Conservation (phyloP, 306 rosid species). For the Rosa chinensis region DNA sequence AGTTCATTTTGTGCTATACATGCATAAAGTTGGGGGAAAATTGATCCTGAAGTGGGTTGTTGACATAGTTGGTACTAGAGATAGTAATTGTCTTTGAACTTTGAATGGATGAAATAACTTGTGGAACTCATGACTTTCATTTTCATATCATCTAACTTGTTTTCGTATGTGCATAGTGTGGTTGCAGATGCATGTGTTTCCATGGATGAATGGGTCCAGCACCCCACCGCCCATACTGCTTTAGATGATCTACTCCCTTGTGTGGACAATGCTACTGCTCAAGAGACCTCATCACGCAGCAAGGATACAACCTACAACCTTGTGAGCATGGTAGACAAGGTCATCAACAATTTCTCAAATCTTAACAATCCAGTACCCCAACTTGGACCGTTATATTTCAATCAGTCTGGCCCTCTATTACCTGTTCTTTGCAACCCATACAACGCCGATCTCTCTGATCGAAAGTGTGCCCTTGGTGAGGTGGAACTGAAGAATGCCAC, state of each 20-base stretch:
- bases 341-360: slow-evolving; percentile 43
- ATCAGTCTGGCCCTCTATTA: slow-evolving; percentile 70
- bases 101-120: background rate
- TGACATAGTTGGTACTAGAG: background rate
- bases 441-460: slow-evolving; percentile 31
- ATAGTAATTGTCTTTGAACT: background rate
- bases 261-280: slow-evolving; percentile 32
- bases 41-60: background rate
- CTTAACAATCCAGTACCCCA: slow-evolving; percentile 35
- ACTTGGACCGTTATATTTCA: slow-evolving; percentile 43
- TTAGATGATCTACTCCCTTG: slow-evolving; percentile 27
- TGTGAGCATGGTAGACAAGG: slow-evolving; percentile 35
- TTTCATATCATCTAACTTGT: slow-evolving; percentile 17
- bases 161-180: slow-evolving; percentile 41
- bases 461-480: slow-evolving; percentile 53
- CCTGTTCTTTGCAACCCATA: slow-evolving; percentile 80
- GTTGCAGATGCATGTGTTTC: slow-evolving; percentile 79
- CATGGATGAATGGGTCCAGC: slow-evolving; percentile 80
- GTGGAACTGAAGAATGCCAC: slow-evolving; percentile 46
- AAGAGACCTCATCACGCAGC: slow-evolving; percentile 3
- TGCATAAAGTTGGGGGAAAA: background rate
- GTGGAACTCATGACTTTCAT: background rate
- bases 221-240: slow-evolving; percentile 29
- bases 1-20: background rate
- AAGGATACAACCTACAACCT: slow-evolving; percentile 20